Evolutionary conservation across 139 green algal species (phyloP).

Genomic region (Tetraselmis striata): DNA sequence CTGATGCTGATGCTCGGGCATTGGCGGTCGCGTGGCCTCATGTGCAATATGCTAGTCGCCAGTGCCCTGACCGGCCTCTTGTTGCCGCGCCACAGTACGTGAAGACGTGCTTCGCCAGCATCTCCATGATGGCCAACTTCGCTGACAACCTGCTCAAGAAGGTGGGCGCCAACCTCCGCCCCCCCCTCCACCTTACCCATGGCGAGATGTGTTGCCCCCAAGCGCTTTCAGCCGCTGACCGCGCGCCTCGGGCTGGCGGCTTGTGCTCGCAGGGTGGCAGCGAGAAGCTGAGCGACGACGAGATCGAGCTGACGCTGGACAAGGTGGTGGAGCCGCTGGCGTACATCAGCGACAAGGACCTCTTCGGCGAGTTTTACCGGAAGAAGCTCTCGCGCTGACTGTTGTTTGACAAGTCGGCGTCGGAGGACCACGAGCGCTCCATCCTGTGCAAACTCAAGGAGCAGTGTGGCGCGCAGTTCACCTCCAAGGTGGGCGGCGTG

Average conservation of each 20-base stretch:
- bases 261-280: slow-evolving; percentile 45
- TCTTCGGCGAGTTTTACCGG: slow-evolving; percentile 93
- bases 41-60: no score
- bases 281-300: slow-evolving; percentile 94
- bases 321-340: slow-evolving; percentile 96
- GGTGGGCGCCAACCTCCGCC: slow-evolving; percentile 39
- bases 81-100: slow-evolving; percentile 57
- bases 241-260: no score
- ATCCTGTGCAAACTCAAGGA: slow-evolving; percentile 95
- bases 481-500: slow-evolving; percentile 56
- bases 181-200: no score
- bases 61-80: no score
- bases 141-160: slow-evolving; percentile 96
- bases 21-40: no score
- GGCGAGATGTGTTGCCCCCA: not conserved
- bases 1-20: no score
- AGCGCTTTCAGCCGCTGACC: no score
- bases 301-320: slow-evolving; percentile 88
- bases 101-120: slow-evolving; percentile 42
- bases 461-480: slow-evolving; percentile 96
- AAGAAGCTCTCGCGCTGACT: slow-evolving; percentile 85
- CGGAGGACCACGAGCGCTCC: slow-evolving; percentile 91
- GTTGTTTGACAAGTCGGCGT: slow-evolving; percentile 71
- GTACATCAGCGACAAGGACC: slow-evolving; percentile 93
- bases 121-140: slow-evolving; percentile 88